Conservation (phyloP, 768 basidiomycete species). For the Tylopilus plumbeoviolaceoides region DNA sequence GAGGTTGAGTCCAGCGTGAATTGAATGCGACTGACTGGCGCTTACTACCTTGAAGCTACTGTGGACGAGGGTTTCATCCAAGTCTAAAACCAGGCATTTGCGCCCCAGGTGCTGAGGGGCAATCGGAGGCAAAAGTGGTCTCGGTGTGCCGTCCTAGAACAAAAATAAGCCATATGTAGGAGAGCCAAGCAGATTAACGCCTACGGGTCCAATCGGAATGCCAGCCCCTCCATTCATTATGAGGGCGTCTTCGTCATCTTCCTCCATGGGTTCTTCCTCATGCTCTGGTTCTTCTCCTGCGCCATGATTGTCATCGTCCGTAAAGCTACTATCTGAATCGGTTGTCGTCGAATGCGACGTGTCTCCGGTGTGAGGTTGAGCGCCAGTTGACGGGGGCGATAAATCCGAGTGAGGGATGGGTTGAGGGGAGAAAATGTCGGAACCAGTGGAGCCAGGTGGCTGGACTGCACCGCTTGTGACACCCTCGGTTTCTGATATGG, state of each 20-base stretch:
- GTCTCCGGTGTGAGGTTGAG: conserved; percentile 29
- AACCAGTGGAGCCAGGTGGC: conserved; percentile 77
- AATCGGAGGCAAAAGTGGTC: conserved; percentile 85
- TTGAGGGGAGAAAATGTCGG: conserved; percentile 30
- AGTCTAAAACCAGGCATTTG: conserved; percentile 94
- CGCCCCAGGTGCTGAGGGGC: conserved; percentile 76
- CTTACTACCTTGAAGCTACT: conserved; percentile 90
- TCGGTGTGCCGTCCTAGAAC: conserved; percentile 75
- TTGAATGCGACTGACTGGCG: not conserved
- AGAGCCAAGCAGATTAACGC: conserved; percentile 28
- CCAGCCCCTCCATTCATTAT: conserved; percentile 92
- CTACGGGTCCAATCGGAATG: conserved; percentile 88
- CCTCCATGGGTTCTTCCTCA: conserved; percentile 59
- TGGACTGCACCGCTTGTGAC: conserved; percentile 91
- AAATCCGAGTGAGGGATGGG: conserved; percentile 22
- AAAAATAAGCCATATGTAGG: conserved; percentile 3
- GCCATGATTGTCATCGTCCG: conserved; percentile 62
- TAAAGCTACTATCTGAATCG: conserved; percentile 40
- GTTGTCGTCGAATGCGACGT: conserved; percentile 30
- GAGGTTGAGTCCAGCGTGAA: conserved; percentile 9
- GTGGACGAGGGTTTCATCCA: conserved; percentile 96
- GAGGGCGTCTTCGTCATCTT: conserved; percentile 84
- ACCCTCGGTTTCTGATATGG: conserved; percentile 77
- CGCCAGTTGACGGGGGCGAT: conserved; percentile 20
- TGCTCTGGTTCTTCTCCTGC: conserved; percentile 67